phyloP scores from a whole-genome alignment of 2,329 filamentous ascomycete genomes.

The Plectosphaerella cucumerina region DNA sequence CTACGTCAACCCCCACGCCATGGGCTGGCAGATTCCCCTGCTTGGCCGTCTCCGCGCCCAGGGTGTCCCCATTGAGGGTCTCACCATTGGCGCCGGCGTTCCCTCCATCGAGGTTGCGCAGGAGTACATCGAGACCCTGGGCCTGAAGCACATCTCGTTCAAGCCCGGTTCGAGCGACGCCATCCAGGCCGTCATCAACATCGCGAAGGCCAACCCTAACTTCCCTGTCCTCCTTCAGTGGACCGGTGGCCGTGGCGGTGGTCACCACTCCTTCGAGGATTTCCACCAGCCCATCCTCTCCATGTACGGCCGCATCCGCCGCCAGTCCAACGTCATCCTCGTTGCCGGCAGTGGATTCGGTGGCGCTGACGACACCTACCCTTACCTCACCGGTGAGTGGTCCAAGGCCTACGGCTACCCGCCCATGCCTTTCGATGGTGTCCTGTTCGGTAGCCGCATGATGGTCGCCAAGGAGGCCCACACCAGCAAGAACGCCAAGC shows the following conservation, averaged over 20 bases:
- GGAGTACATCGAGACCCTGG: conserved; percentile 89
- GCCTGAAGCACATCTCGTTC: conserved; percentile 89
- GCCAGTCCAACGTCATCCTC: conserved; percentile 81
- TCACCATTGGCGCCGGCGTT: conserved; percentile 90
- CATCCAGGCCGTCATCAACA: conserved; percentile 86
- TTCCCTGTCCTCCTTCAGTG: conserved; percentile 94
- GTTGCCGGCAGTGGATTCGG: conserved; percentile 91
- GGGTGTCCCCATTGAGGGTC: conserved; percentile 84
- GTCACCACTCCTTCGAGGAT: conserved; percentile 92
- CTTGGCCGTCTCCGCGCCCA: conserved; percentile 76
- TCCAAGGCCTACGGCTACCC: conserved; percentile 83
- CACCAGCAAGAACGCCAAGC: conserved; percentile 81
- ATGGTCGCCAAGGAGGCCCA: conserved; percentile 93
- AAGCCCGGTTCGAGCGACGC: conserved; percentile 88
- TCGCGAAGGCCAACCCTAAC: conserved; percentile 86
- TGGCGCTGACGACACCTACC: conserved; percentile 84
- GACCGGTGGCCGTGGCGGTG: conserved; percentile 91
- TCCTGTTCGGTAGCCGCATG: conserved; percentile 85
- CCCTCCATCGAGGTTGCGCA: conserved; percentile 90
- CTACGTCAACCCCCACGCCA: conserved; percentile 83
- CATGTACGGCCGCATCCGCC: conserved; percentile 86
- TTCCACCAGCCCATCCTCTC: conserved; percentile 89
- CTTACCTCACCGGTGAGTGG: conserved; percentile 87
- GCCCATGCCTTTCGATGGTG: conserved; percentile 91
- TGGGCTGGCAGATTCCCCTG: conserved; percentile 89